Percentiles rank a stretch among this genome's conserved stretches.
phyloP scores from a whole-genome alignment of 2,329 filamentous ascomycete species.

The Penicillium brasilianum region DNA sequence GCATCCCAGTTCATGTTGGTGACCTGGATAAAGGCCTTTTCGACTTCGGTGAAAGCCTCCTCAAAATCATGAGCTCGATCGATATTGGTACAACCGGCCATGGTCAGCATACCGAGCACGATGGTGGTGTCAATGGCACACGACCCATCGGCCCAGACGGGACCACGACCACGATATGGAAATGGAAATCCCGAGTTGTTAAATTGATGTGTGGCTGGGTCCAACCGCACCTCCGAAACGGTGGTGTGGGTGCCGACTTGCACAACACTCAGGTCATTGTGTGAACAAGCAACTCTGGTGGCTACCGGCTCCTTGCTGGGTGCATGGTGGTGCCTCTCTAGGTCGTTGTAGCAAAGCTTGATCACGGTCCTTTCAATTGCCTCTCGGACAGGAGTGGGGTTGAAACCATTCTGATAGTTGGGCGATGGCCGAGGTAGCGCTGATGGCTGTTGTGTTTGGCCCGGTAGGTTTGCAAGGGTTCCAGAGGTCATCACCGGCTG shows the following conservation, averaged over 20 bases:
- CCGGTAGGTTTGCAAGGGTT: too few relatives aligned
- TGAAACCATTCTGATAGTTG: neutral
- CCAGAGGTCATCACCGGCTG: too few relatives aligned
- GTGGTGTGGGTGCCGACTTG: conserved; percentile 24
- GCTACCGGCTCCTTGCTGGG: conserved; percentile 18
- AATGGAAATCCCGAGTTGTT: conserved; percentile 28
- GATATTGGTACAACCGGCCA: conserved; percentile 42
- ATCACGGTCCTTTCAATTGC: conserved; percentile 35
- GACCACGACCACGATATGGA: conserved; percentile 40
- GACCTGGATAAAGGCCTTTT: conserved; percentile 36
- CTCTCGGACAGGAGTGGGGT: conserved; percentile 19
- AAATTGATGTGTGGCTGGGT: conserved; percentile 17
- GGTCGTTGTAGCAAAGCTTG: conserved; percentile 33
- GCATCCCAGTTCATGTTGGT: conserved; percentile 40
- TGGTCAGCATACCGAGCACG: conserved; percentile 42
- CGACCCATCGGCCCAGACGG: conserved; percentile 32
- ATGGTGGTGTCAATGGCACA: conserved; percentile 40
- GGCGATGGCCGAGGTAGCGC: too few relatives aligned
- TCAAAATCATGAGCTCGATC: conserved; percentile 33
- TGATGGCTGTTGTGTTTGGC: too few relatives aligned
- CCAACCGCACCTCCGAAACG: conserved; percentile 27
- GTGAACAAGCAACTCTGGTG: conserved; percentile 18
- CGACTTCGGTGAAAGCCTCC: conserved; percentile 19
- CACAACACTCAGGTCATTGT: conserved; percentile 25
- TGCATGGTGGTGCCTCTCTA: conserved; percentile 38